These are phyloP conservation scores for Lactifluus subvellereus DNA, from an alignment of 768 basidiomycete species.

Conservation along the genomic window DNA sequence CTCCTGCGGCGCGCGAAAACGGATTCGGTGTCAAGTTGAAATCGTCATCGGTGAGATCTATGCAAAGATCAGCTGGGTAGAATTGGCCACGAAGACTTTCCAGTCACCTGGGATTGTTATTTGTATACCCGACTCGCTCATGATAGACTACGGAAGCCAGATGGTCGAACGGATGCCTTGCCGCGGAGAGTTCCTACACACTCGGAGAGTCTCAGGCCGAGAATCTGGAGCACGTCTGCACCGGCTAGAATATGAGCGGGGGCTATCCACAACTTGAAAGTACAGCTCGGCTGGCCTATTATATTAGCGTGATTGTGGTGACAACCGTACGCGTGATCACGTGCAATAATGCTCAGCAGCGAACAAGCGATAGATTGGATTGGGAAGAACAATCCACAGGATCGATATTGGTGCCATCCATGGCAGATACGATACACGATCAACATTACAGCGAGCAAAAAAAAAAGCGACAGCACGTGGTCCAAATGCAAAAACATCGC, in stretches of 20 bases:
- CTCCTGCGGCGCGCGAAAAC: constrained; percentile 53
- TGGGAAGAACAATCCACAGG: neutral
- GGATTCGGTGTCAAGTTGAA: constrained; percentile 54
- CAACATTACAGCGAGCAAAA: constrained; percentile 17
- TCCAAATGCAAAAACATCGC: constrained; percentile 14
- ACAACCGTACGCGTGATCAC: neutral
- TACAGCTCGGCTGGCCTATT: neutral
- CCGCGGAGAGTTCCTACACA: neutral
- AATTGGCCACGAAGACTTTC: constrained; percentile 2
- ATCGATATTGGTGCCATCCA: constrained; percentile 14
- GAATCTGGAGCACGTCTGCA: neutral
- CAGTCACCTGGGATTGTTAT: constrained; percentile 43
- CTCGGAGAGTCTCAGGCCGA: neutral
- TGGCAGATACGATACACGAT: constrained; percentile 17
- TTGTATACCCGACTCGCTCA: constrained; percentile 38
- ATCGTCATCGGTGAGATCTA: constrained; percentile 80
- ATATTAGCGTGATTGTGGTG: neutral
- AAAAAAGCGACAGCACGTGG: constrained; percentile 9
- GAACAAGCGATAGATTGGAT: neutral
- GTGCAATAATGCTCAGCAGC: neutral
- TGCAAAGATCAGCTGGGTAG: constrained; percentile 12
- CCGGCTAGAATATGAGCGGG: neutral
- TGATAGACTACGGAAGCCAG: constrained; percentile 10
- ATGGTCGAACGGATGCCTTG: neutral
- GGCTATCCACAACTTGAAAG: neutral